Base-by-base conservation (phyloP, 805 yeast genomes). In the Starmerella khaoyaiensis region DNA sequence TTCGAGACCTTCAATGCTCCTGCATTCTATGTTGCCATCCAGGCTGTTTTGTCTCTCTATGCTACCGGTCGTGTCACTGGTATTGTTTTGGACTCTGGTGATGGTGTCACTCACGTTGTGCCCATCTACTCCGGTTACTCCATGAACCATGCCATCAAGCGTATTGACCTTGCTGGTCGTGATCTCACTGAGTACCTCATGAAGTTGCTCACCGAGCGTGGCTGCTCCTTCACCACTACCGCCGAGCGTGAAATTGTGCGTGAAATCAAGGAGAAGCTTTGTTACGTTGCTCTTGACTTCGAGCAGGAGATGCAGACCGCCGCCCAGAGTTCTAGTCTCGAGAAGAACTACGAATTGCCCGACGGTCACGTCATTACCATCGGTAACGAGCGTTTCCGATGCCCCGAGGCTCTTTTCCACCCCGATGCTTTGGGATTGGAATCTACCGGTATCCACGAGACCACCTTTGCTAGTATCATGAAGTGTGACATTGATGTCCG, bases 31-130 rank as follows among this genome's bases (percentile, higher is more conserved):
- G 96, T 90, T 54, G 78, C 93, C 57, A 87, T 90, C 63, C 98
- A 87, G 72, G 97, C 98, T 58, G 96, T 87, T 45, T 76, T 90
- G 63, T 90, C 98, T 42, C 74, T 90, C 62, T 90, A 90, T 74
- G 84, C 98, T 41, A 86, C 97, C 51, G 98, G 98, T 74, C 87
- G 97, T 80, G 93, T 97, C 58, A 90, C 98, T 53, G 98, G 98
- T 83, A 86, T 87, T 60, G 98, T 90, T 52, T 76, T 90, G 65
- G 98, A 87, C 73, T 86, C 96, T 51, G 98, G 98, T 78, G 98
- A 87, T 64, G 98, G 98, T 82, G 97, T 90, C 58, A 86, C 97
- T 60, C 97, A 87, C 93, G 95, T 87, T 68, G 98, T 90, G 52
- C 98, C 98, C 68, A 87, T 90, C 64, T 90, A 90, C 71, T 94